Base-by-base conservation (phyloP, 2,329 filamentous ascomycete genomes). In the Amauroascus niger region DNA sequence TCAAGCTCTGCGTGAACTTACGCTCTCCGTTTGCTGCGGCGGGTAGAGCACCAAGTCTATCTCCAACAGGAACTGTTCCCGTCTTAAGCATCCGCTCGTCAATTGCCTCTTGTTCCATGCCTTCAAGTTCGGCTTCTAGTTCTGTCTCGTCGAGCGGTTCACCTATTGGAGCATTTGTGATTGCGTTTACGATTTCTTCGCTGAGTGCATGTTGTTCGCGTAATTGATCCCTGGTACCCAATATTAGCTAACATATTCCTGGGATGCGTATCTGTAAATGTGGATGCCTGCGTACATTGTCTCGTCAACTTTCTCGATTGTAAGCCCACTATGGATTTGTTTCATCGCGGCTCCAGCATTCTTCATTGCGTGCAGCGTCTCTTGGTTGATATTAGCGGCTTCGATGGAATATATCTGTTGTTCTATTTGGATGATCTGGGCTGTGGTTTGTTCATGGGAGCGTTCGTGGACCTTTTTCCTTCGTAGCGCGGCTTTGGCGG, bases 391-490 rank as follows among this genome's bases (percentile, higher is more conserved):
- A 70, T 97, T 98, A 58, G 93, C 93, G 46, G 90, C 88, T 73
- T 98, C 93, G 75, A 98, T 97, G 56, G 87, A 85, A 70, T 93
- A 93, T 67, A 97, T 94, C 70, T 98, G 89, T 67, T 90, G 86
- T 71, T 98, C 93, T 43, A 98, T 78, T 20, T 93, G 95, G 63
- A 83, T 82, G 66, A 97, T 94, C 73, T 97, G 91, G 30, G 86
- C 82, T 56, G 82, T 79, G 1, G 91, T 97, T 73, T 96, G 90
- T 61, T 95, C 88, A 55, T 96, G 81, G 54, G 87, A 88, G 70
- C 90, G 86, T 71, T 97, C 89, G 65, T 93, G 88, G 62, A 83
- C 79, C 80, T 98, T 97, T 81, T 97, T 97, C 71, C 91, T 84
- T 75, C 87, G 82, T 60, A 98, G 75, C 39, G 93, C 93, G 62